Percentiles rank a stretch among this genome's conserved stretches.
Evolutionary conservation across 768 basidiomycete genomes (phyloP).

Genomic region (Russula virescens): DNA sequence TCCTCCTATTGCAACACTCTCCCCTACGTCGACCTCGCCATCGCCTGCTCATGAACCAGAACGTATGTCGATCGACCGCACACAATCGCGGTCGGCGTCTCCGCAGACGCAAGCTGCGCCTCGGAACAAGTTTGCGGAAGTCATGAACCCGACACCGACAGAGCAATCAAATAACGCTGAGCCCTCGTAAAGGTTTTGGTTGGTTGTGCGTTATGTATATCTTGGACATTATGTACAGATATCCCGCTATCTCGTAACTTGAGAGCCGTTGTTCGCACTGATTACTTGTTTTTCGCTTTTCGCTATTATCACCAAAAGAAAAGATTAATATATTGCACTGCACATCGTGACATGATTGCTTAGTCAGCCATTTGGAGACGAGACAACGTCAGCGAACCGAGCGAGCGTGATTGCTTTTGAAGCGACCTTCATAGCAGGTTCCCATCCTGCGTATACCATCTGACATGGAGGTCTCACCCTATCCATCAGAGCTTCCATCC

Average conservation of each 20-base stretch:
- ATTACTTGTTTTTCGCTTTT: slow-evolving; percentile 9
- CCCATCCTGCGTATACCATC: neutral
- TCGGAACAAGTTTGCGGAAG: slow-evolving; percentile 48
- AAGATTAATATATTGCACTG: no score
- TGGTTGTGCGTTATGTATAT: slow-evolving; percentile 18
- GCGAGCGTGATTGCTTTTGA: neutral
- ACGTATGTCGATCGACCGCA: slow-evolving; percentile 44
- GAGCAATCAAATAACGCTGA: slow-evolving; percentile 36
- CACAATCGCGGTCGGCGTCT: slow-evolving; percentile 35
- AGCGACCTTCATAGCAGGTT: neutral
- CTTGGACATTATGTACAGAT: slow-evolving; percentile 22
- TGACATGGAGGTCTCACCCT: slow-evolving; percentile 7
- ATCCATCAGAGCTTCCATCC: neutral
- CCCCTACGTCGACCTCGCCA: slow-evolving; percentile 52
- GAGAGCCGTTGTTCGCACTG: slow-evolving; percentile 3
- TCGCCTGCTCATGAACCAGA: slow-evolving; percentile 45
- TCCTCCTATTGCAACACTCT: slow-evolving; percentile 66
- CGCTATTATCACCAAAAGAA: neutral
- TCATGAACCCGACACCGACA: slow-evolving; percentile 45
- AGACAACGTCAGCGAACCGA: neutral
- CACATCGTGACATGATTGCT: neutral
- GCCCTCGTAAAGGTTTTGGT: slow-evolving; percentile 29
- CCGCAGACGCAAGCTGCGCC: slow-evolving; percentile 43
- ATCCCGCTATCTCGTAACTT: slow-evolving; percentile 13
- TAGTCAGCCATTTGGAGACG: neutral